Percentiles rank a stretch among this genome's conserved stretches.
Conservation (phyloP, 164 flowering plant species). For the Vitis labrusca region DNA sequence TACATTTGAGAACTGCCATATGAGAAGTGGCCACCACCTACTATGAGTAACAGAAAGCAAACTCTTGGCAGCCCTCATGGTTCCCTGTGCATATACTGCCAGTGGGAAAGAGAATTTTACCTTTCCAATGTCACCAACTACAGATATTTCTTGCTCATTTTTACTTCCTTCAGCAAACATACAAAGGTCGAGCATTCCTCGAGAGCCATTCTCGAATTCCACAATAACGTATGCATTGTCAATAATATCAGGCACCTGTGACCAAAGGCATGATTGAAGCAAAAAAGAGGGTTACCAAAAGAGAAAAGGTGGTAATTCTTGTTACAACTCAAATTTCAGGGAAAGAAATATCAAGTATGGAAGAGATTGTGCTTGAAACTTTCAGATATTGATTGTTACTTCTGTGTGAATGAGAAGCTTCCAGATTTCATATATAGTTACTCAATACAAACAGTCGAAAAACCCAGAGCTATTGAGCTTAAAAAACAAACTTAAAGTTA, state of each 20-base stretch:
- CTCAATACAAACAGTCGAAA: too few species aligned
- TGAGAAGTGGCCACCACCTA: too few species aligned
- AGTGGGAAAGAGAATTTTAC: slow-evolving; percentile 29
- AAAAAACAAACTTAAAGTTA: too few species aligned
- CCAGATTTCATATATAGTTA: too few species aligned
- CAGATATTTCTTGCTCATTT: slow-evolving; percentile 97
- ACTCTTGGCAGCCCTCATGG: too few species aligned
- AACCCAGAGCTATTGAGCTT: too few species aligned
- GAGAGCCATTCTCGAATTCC: slow-evolving; percentile 84
- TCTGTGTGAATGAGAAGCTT: too few species aligned
- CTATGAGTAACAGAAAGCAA: too few species aligned
- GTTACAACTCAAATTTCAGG: not conserved
- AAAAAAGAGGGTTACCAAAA: too few species aligned
- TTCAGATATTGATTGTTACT: not conserved
- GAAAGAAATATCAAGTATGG: not conserved
- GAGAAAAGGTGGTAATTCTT: not conserved
- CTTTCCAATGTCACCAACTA: slow-evolving; percentile 89
- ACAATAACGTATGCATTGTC: slow-evolving; percentile 94
- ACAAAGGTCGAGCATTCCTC: slow-evolving; percentile 94
- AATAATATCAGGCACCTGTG: slow-evolving; percentile 84
- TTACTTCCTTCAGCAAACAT: slow-evolving; percentile 99
- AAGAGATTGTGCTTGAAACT: not conserved
- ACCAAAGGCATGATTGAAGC: too few species aligned
- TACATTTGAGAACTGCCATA: too few species aligned
- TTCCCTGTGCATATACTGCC: not conserved